A percentile compares a stretch with the other conserved stretches of the same genome.
These are phyloP conservation scores for Endothia cerciana DNA, from an alignment of 2,329 filamentous ascomycete genomes.

Conservation along the genomic window DNA sequence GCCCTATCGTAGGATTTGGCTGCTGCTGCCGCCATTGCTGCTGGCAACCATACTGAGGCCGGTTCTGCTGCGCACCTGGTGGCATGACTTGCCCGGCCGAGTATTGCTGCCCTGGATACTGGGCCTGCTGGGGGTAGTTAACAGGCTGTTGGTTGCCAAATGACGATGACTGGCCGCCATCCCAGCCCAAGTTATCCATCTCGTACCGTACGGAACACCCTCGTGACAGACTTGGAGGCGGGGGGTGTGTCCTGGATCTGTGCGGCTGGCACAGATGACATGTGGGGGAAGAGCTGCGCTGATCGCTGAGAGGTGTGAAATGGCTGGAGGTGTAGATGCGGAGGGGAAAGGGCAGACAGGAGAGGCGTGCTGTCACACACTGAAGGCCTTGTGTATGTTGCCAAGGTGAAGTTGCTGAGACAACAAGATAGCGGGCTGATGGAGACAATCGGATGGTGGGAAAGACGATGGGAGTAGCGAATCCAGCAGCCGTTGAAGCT, in stretches of 20 bases:
- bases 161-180: not conserved
- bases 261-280: too few species aligned
- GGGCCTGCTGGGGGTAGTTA: not conserved
- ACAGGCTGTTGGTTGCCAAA: not conserved
- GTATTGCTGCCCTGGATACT: too few species aligned
- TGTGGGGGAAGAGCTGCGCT: too few species aligned
- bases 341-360: too few species aligned
- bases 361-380: not conserved
- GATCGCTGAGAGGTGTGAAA: too few species aligned
- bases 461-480: not conserved
- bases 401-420: not conserved
- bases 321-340: too few species aligned
- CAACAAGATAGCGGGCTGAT: not conserved
- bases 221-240: too few species aligned
- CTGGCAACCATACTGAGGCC: not conserved
- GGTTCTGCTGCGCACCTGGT: not conserved
- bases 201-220: not conserved
- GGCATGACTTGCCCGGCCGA: not conserved
- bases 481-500: not conserved
- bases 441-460: not conserved
- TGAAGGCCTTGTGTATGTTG: not conserved
- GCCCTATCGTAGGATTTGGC: not conserved
- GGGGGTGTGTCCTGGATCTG: too few species aligned
- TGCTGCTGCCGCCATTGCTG: slow-evolving; percentile 4
- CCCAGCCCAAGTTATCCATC: slow-evolving; percentile 4